Evolutionary conservation across 805 yeast species (phyloP).

Genomic region (Metschnikowia arizonensis): DNA sequence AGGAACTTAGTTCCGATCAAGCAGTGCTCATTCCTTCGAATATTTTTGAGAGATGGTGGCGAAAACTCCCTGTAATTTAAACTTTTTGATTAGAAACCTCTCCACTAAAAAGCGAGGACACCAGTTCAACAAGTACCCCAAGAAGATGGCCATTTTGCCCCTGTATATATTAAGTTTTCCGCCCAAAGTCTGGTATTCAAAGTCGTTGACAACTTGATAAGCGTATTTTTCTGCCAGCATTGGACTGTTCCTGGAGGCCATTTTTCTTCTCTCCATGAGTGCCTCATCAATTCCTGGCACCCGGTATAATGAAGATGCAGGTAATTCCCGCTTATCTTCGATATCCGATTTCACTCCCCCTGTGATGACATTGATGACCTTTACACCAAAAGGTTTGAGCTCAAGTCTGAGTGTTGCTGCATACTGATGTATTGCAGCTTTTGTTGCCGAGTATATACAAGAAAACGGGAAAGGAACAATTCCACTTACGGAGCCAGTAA

Average conservation of each 20-base stretch:
- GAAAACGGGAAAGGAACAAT: conserved; percentile 67
- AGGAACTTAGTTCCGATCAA: background rate
- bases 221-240: conserved; percentile 60
- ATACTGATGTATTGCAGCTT: conserved; percentile 74
- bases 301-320: conserved; percentile 51
- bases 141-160: conserved; percentile 45
- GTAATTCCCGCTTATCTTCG: conserved; percentile 60
- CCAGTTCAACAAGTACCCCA: conserved; percentile 31
- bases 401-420: conserved; percentile 62
- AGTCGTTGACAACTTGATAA: conserved; percentile 47
- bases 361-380: conserved; percentile 64
- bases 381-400: conserved; percentile 66
- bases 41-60: conserved; percentile 22
- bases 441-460: conserved; percentile 59
- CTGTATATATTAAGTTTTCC: conserved; percentile 49
- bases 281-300: conserved; percentile 49
- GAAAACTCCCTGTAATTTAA: conserved; percentile 27
- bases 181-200: conserved; percentile 32
- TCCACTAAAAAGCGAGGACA: conserved; percentile 50
- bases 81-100: conserved; percentile 33
- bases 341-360: conserved; percentile 75
- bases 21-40: background rate
- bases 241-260: conserved; percentile 60
- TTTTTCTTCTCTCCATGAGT: conserved; percentile 47
- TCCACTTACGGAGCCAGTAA: conserved; percentile 73